Evolutionary conservation across 2,329 filamentous ascomycete genomes (phyloP).

Genomic region (Arthrobotrys sphaeroides): DNA sequence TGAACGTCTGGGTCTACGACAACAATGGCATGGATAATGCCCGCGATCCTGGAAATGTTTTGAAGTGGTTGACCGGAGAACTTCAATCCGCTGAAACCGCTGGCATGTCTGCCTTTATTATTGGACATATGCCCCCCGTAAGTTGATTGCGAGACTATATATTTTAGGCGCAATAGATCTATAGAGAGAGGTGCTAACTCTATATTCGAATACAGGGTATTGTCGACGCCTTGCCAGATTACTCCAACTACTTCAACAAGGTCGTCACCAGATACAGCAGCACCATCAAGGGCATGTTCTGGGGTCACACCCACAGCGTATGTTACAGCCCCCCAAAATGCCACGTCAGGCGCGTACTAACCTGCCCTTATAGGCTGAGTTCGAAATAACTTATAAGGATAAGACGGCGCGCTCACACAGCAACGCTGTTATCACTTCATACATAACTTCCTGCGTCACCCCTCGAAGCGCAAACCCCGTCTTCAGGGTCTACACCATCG

Average conservation of each 20-base stretch:
- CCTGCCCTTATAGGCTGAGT: slow-evolving; percentile 66
- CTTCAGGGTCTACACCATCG: slow-evolving; percentile 70
- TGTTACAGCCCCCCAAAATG: slow-evolving; percentile 59
- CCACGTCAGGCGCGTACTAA: background rate
- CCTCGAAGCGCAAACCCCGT: slow-evolving; percentile 68
- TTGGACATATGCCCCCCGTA: slow-evolving; percentile 69
- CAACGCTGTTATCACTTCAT: slow-evolving; percentile 66
- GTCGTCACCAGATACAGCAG: slow-evolving; percentile 67
- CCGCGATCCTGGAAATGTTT: slow-evolving; percentile 62
- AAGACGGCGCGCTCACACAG: slow-evolving; percentile 59
- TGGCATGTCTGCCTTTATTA: slow-evolving; percentile 68
- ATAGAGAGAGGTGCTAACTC: background rate
- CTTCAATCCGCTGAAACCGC: slow-evolving; percentile 67
- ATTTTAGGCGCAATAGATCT: too few species aligned
- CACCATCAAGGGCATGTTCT: slow-evolving; percentile 64
- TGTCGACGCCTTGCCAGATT: slow-evolving; percentile 66
- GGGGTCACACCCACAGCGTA: slow-evolving; percentile 56
- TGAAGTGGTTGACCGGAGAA: slow-evolving; percentile 67
- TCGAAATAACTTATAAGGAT: slow-evolving; percentile 66
- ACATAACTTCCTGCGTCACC: slow-evolving; percentile 67
- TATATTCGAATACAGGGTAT: slow-evolving; percentile 55
- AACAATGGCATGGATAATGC: slow-evolving; percentile 66
- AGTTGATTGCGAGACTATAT: too few species aligned
- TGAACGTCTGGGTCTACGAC: slow-evolving; percentile 69
- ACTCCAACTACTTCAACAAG: slow-evolving; percentile 67